Conservation (phyloP, 805 yeast species). For the Saturnispora saitoi region DNA sequence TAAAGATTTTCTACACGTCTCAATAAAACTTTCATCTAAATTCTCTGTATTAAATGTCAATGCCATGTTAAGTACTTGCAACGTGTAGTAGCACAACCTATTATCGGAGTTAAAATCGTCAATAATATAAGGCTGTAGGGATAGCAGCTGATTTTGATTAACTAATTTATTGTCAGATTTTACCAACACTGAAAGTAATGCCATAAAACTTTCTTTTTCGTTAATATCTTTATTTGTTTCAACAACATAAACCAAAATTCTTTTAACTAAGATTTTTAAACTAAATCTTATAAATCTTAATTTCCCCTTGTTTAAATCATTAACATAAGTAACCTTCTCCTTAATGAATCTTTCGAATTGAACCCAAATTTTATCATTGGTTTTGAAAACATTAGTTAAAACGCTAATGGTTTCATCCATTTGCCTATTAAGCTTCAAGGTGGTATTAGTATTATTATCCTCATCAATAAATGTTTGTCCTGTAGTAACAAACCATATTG, state of each 20-base stretch:
- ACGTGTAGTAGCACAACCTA: slow-evolving; percentile 37
- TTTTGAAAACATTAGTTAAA: slow-evolving; percentile 32
- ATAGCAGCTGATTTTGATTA: slow-evolving; percentile 55
- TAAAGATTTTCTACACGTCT: slow-evolving; percentile 43
- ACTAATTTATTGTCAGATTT: slow-evolving; percentile 45
- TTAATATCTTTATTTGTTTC: slow-evolving; percentile 20
- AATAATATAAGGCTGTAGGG: slow-evolving; percentile 56
- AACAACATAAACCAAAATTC: slow-evolving; percentile 30
- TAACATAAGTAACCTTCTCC: slow-evolving; percentile 32
- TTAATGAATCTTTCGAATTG: slow-evolving; percentile 41
- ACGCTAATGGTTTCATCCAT: slow-evolving; percentile 5
- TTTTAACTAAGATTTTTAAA: slow-evolving; percentile 27
- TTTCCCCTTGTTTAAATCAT: slow-evolving; percentile 15
- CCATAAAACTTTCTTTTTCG: slow-evolving; percentile 29
- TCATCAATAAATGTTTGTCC: neutral
- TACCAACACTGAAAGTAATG: slow-evolving; percentile 48
- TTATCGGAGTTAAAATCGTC: slow-evolving; percentile 37
- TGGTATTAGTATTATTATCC: neutral
- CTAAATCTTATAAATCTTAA: slow-evolving; percentile 17
- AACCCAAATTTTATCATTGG: slow-evolving; percentile 33
- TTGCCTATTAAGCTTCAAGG: neutral
- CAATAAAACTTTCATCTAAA: slow-evolving; percentile 43
- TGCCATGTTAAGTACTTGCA: slow-evolving; percentile 46
- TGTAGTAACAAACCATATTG: slow-evolving; percentile 29
- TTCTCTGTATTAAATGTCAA: slow-evolving; percentile 33